Evolutionary conservation across 768 basidiomycete genomes (phyloP).

Genomic region (Boletus sp.): DNA sequence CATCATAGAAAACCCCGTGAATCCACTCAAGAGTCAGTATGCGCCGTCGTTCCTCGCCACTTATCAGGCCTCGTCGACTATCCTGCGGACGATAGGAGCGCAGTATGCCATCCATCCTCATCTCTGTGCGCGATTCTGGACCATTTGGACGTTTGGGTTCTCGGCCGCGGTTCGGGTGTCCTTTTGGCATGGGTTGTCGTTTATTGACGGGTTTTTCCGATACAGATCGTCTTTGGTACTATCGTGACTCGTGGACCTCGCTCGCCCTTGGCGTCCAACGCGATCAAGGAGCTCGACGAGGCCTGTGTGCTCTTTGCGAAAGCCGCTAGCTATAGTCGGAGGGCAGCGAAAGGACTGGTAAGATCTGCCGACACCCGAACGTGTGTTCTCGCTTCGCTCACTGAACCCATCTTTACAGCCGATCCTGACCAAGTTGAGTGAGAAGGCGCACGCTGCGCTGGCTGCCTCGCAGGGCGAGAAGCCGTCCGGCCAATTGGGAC

Average conservation of each 20-base stretch:
- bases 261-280: constrained; percentile 61
- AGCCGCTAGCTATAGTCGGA: constrained; percentile 54
- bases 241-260: constrained; percentile 72
- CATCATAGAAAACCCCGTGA: constrained; percentile 60
- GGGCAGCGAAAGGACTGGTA: constrained; percentile 65
- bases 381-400: constrained; percentile 1
- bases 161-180: constrained; percentile 44
- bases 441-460: constrained; percentile 63
- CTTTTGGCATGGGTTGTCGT: not conserved
- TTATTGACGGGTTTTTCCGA: not conserved
- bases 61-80: constrained; percentile 54
- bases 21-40: constrained; percentile 64
- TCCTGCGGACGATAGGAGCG: constrained; percentile 48
- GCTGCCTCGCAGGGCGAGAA: constrained; percentile 39
- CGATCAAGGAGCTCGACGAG: constrained; percentile 67
- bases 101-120: constrained; percentile 47
- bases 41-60: constrained; percentile 63
- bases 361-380: constrained; percentile 15
- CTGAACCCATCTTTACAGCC: constrained; percentile 33
- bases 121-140: constrained; percentile 55
- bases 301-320: constrained; percentile 65
- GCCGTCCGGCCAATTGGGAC: constrained; percentile 27
- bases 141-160: constrained; percentile 60
- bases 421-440: constrained; percentile 55
- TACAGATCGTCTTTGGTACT: constrained; percentile 72